phyloP scores from a whole-genome alignment of 2,329 filamentous ascomycete genomes.

The Peltaster fructicola region DNA sequence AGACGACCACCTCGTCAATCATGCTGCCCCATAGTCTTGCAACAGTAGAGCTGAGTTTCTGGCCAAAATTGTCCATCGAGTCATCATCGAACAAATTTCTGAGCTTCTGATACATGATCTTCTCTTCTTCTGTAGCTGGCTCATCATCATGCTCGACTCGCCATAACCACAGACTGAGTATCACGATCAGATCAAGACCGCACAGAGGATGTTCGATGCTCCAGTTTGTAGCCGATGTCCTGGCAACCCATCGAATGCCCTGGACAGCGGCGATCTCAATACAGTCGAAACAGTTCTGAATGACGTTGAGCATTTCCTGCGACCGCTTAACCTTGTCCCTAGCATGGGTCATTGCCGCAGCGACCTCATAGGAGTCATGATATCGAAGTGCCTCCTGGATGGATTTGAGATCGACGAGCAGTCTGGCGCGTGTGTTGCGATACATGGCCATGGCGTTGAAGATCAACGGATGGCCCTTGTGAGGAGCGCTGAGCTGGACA shows the following conservation, averaged over 20 bases:
- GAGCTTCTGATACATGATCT: slow-evolving; percentile 82
- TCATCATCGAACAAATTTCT: slow-evolving; percentile 83
- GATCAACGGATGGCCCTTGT: slow-evolving; percentile 88
- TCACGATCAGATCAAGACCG: slow-evolving; percentile 92
- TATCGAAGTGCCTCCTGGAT: slow-evolving; percentile 94
- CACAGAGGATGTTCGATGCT: slow-evolving; percentile 95
- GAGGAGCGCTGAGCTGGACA: slow-evolving; percentile 79
- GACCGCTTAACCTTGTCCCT: slow-evolving; percentile 89
- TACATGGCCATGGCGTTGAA: slow-evolving; percentile 98
- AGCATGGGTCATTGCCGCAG: slow-evolving; percentile 86
- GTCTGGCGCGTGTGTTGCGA: slow-evolving; percentile 75
- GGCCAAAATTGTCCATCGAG: slow-evolving; percentile 60
- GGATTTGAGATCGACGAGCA: slow-evolving; percentile 88
- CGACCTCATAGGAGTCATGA: slow-evolving; percentile 93
- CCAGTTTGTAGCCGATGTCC: slow-evolving; percentile 95
- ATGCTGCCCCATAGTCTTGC: slow-evolving; percentile 93
- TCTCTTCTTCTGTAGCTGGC: slow-evolving; percentile 65
- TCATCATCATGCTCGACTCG: slow-evolving; percentile 98
- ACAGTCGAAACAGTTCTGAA: slow-evolving; percentile 93
- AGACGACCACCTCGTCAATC: slow-evolving; percentile 96
- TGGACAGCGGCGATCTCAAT: slow-evolving; percentile 90
- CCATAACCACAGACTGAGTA: slow-evolving; percentile 94
- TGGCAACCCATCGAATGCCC: slow-evolving; percentile 94
- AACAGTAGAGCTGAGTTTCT: slow-evolving; percentile 85
- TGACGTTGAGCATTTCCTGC: slow-evolving; percentile 95